Evolutionary conservation across 202 grass and related monocot species (phyloP), one percentile per base, ranked within the genome.

Genomic region (Zizania palustris): DNA sequence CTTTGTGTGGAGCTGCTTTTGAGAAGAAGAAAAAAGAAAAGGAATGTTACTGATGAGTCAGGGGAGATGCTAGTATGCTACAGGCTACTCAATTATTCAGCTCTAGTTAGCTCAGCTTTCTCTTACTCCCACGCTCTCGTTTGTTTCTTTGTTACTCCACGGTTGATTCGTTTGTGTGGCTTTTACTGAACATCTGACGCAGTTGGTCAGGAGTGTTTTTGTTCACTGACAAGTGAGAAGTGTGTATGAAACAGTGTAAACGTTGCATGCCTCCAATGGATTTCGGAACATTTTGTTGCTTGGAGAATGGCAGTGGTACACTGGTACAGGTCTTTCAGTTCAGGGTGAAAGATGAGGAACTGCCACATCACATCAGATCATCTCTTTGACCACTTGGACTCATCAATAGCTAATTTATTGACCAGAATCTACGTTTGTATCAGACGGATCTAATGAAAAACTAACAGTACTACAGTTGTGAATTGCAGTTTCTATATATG

Each of bases 1-100:
- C 46, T 73, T 55, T 54, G 45, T 79, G 72, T 69, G 81, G 65
- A 81, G 60, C 72, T 85, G 69, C 76, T 85, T 80, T 85, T 40
- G 51, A 80, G 76, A 63, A 68, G 45, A 36, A 85, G 74, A 67
- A 63, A 48, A 63, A 54, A 50, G 40, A 72, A 76, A 72, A 67
- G 48, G 38, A 76, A 76, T 81, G 79, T 64, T 82, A 51, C 55
- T 67, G 50, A 12, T 69, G 55, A 20, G 18, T 73, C 64, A 81
- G 58, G 9, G 55, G 22, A n/a, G n/a, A n/a, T n/a, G n/a, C n/a
- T n/a, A n/a, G n/a, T n/a, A 50, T 71, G 36, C 69, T 62, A 64
- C 33, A 37, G 39, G 39, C 43, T 58, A 48, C 28, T 28, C 28
- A 28, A 28, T 2, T 28, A 28, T 28, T 0, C 65, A 36, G 14